Conservation (phyloP, 2,329 filamentous ascomycete species). For the Arthrinium puccinioides region DNA sequence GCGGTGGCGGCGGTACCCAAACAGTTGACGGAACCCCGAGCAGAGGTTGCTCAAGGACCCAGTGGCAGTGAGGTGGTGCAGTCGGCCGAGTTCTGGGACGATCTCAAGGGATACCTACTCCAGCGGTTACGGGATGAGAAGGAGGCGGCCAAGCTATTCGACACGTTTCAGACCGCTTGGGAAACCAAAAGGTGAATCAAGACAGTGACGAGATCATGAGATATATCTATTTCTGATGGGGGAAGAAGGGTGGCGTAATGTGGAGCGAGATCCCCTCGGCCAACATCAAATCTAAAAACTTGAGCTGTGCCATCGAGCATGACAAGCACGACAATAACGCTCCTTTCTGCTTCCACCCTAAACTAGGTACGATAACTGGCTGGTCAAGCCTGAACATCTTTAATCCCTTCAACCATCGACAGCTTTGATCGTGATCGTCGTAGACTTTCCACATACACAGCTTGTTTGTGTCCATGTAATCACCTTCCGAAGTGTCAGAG, state of each 20-base stretch:
- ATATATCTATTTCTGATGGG: too few species aligned
- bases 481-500: too few species aligned
- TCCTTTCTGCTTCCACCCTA: neutral
- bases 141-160: slow-evolving; percentile 55
- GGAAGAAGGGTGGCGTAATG: too few species aligned
- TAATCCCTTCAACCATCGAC: neutral
- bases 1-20: slow-evolving; percentile 30
- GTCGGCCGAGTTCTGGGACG: slow-evolving; percentile 76
- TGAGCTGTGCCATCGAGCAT: slow-evolving; percentile 5
- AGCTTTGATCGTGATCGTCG: slow-evolving; percentile 5
- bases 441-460: slow-evolving; percentile 3
- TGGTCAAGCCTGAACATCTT: slow-evolving; percentile 1
- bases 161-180: slow-evolving; percentile 67
- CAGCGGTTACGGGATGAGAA: slow-evolving; percentile 69
- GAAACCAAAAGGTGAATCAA: slow-evolving; percentile 34
- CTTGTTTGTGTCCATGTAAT: neutral
- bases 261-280: slow-evolving; percentile 16
- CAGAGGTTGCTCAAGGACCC: slow-evolving; percentile 39
- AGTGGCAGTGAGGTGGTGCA: slow-evolving; percentile 54
- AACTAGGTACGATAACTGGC: neutral
- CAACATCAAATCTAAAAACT: slow-evolving; percentile 25
- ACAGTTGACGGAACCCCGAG: slow-evolving; percentile 31
- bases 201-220: slow-evolving; percentile 3
- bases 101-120: slow-evolving; percentile 72
- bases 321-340: neutral